A percentile compares a stretch with the other conserved stretches of the same genome.
These are phyloP conservation scores for Colletotrichum sp. DNA, from an alignment of 2,329 filamentous ascomycete species.

Conservation along the genomic window DNA sequence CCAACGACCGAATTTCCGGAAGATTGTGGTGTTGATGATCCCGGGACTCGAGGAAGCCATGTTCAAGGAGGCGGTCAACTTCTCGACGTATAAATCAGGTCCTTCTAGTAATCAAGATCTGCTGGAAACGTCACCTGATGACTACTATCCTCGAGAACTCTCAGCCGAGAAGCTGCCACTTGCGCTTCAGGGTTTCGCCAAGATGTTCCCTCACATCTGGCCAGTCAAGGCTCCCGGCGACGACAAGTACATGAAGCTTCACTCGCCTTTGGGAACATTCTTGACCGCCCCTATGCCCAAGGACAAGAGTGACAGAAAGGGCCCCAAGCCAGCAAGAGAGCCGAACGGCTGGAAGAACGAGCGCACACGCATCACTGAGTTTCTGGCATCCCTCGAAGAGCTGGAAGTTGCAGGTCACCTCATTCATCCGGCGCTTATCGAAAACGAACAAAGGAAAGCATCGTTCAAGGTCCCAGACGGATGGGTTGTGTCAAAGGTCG, in stretches of 20 bases:
- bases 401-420: constrained; percentile 84
- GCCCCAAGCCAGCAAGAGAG: constrained; percentile 65
- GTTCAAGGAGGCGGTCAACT: constrained; percentile 71
- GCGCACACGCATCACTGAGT: constrained; percentile 82
- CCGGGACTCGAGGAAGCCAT: constrained; percentile 90
- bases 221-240: constrained; percentile 88
- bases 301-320: constrained; percentile 58
- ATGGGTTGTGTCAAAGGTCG: constrained; percentile 82
- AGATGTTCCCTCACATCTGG: constrained; percentile 89
- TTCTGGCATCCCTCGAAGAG: constrained; percentile 74
- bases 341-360: constrained; percentile 73
- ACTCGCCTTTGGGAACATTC: constrained; percentile 87
- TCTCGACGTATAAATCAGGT: constrained; percentile 45
- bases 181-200: constrained; percentile 69
- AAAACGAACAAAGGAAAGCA: constrained; percentile 58
- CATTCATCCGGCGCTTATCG: constrained; percentile 79
- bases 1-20: constrained; percentile 69
- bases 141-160: constrained; percentile 63
- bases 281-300: constrained; percentile 77
- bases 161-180: constrained; percentile 55
- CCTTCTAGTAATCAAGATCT: constrained; percentile 24
- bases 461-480: constrained; percentile 65
- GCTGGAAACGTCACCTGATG: constrained; percentile 55
- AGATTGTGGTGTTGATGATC: constrained; percentile 89
- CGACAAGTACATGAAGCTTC: constrained; percentile 77